Conservation (phyloP, 1,139 yeast species). For the Nakaseomyces bracarensis region DNA sequence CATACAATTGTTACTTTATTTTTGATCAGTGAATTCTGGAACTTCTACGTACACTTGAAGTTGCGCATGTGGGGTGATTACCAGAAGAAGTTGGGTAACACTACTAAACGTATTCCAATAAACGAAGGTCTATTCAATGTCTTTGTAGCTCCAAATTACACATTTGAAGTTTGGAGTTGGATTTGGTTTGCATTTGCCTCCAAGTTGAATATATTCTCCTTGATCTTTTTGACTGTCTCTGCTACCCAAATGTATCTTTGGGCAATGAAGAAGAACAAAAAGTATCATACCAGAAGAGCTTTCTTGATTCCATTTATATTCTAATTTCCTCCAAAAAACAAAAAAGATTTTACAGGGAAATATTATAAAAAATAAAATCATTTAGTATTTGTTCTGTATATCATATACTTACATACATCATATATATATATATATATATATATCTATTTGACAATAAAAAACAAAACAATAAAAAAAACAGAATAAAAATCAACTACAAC, state of each 20-base stretch:
- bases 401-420: too few species aligned
- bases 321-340: constrained; percentile 11
- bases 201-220: constrained; percentile 70
- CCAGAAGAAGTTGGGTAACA: constrained; percentile 35
- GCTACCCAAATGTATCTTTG: constrained; percentile 65
- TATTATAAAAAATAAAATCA: too few species aligned
- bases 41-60: constrained; percentile 55
- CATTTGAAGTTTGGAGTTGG: constrained; percentile 79
- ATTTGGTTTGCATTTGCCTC: constrained; percentile 50
- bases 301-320: constrained; percentile 36
- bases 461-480: too few species aligned
- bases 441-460: too few species aligned
- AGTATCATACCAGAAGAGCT: constrained; percentile 36
- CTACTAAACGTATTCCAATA: constrained; percentile 32
- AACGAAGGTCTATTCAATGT: constrained; percentile 40
- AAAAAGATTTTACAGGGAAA: not conserved
- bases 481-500: too few species aligned
- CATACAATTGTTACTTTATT: constrained; percentile 41
- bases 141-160: constrained; percentile 66
- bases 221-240: constrained; percentile 62
- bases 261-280: constrained; percentile 55
- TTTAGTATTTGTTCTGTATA: too few species aligned
- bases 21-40: constrained; percentile 61
- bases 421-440: too few species aligned
- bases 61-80: constrained; percentile 35